Evolutionary conservation across 768 basidiomycete genomes (phyloP).

Genomic region (Mycena albidolilacea): DNA sequence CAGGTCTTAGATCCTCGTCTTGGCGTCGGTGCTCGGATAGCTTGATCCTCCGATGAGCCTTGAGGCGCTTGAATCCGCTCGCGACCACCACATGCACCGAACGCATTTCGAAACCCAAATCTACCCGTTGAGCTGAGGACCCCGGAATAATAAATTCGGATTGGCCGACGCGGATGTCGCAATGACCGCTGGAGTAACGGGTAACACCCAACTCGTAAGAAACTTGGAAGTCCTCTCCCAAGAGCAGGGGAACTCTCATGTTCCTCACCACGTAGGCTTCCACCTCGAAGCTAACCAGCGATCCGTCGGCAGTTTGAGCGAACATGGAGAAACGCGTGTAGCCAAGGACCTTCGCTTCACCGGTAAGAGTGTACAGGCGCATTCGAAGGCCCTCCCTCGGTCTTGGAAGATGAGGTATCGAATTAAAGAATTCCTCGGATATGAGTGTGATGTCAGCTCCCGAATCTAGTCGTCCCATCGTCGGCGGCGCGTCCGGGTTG

Average conservation of each 20-base stretch:
- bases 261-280: constrained; percentile 45
- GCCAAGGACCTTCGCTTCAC: constrained; percentile 33
- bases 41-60: constrained; percentile 17
- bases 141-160: neutral
- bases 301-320: constrained; percentile 3
- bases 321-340: constrained; percentile 33
- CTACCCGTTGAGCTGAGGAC: constrained; percentile 30
- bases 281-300: constrained; percentile 35
- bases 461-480: neutral
- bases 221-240: neutral
- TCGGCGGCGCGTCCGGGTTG: too few relatives aligned
- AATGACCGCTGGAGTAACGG: constrained; percentile 22
- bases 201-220: constrained; percentile 12
- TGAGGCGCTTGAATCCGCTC: neutral
- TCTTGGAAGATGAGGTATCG: neutral
- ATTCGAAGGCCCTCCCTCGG: constrained; percentile 37
- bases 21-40: neutral
- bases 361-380: constrained; percentile 17
- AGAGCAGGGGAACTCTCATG: constrained; percentile 39
- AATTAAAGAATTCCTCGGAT: constrained; percentile 10
- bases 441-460: neutral
- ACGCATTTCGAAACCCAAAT: constrained; percentile 41
- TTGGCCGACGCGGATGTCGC: constrained; percentile 23
- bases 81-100: neutral
- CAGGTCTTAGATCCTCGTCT: neutral